Conservation (phyloP, 2,329 filamentous ascomycete species). For the Penicillium sp. region DNA sequence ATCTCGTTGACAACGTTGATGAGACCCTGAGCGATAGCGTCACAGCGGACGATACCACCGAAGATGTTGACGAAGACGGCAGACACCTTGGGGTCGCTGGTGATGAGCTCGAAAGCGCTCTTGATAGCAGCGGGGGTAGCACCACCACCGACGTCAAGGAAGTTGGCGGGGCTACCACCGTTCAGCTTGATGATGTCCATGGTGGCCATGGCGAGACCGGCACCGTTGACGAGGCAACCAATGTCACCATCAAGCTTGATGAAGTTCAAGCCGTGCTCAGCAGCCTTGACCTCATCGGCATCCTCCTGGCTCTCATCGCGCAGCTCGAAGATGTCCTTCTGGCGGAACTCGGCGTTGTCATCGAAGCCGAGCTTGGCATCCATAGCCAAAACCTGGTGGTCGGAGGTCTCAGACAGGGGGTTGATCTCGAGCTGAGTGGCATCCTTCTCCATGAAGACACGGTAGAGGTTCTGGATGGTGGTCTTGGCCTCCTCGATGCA, state of each 20-base stretch:
- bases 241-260: constrained; percentile 99
- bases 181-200: constrained; percentile 99
- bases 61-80: constrained; percentile 99
- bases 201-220: constrained; percentile 98
- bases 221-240: constrained; percentile 97
- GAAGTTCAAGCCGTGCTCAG: constrained; percentile 90
- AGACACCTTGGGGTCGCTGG: constrained; percentile 94
- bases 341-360: constrained; percentile 97
- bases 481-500: constrained; percentile 94
- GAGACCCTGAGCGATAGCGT: constrained; percentile 93
- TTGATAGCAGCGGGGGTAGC: constrained; percentile 95
- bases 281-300: constrained; percentile 94
- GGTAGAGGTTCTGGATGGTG: constrained; percentile 98
- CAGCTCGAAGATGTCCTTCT: constrained; percentile 93
- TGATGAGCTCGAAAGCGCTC: constrained; percentile 98
- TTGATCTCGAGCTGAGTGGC: constrained; percentile 99
- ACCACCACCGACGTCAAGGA: constrained; percentile 97
- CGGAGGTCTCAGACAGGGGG: constrained; percentile 94
- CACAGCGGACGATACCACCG: constrained; percentile 96
- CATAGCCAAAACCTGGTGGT: constrained; percentile 98
- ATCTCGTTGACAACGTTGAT: constrained; percentile 93
- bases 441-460: constrained; percentile 97
- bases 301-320: constrained; percentile 96
- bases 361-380: constrained; percentile 99
- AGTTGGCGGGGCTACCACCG: constrained; percentile 93